Percentiles rank a stretch among this genome's conserved stretches.
These are phyloP conservation scores for Syzygium jambos DNA, from an alignment of 345 rosid species.

Conservation along the genomic window DNA sequence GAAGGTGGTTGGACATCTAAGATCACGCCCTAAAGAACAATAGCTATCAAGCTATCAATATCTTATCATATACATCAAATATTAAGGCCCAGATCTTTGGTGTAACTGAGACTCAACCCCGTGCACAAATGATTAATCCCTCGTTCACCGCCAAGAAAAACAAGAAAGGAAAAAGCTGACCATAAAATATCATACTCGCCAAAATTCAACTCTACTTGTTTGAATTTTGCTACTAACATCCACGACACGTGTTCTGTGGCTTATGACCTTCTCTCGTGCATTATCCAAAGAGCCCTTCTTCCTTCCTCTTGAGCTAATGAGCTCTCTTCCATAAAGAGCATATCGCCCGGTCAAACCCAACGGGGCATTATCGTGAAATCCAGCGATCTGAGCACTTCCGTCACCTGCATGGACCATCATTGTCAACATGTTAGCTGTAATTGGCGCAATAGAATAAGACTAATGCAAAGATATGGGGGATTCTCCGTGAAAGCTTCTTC, in stretches of 20 bases:
- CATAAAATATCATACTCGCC: neutral
- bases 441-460: conserved; percentile 15
- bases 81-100: neutral
- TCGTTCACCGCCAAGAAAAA: neutral
- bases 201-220: neutral
- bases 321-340: neutral
- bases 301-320: neutral
- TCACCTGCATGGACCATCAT: conserved; percentile 26
- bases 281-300: neutral
- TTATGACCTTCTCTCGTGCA: neutral
- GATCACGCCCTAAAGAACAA: conserved; percentile 3
- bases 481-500: conserved; percentile 1
- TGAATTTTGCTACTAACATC: neutral
- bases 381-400: neutral
- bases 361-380: neutral
- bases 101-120: conserved; percentile 41
- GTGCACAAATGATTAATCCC: conserved; percentile 21
- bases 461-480: neutral
- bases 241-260: neutral
- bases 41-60: neutral
- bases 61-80: neutral
- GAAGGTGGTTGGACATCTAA: conserved; percentile 81
- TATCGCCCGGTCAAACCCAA: neutral
- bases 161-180: neutral
- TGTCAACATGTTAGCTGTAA: conserved; percentile 92